Base-by-base conservation (phyloP, 495 filamentous ascomycete species). In the Penicillium bialowiezense region DNA sequence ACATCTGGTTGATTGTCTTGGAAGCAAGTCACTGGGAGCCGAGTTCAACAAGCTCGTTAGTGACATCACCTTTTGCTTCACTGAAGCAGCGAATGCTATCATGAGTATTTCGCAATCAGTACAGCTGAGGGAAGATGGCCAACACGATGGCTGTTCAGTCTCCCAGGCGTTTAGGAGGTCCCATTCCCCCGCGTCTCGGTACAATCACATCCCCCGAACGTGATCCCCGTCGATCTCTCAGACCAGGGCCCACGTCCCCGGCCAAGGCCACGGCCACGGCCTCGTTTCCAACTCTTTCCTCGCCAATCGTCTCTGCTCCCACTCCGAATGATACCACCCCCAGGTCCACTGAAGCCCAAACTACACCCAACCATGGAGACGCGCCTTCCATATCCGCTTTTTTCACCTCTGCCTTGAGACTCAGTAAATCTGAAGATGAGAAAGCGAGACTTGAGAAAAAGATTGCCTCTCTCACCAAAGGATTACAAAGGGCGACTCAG, bases 371-470 rank as follows among this genome's bases (percentile, higher is more conserved):
- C n/a, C n/a, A n/a, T 26, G 23, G 23, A 3, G 23, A 26, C 3
- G 8, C 3, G 23, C 23, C 23, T 3, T 8, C 3, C 37, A 7
- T 17, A 0, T 1, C 36, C 3, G 13, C 7, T 40, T 7, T 7
- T 2, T 23, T 19, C 12, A 17, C 7, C 5, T 1, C 26, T 6
- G 6, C n/a, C 1, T 48, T 59, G 1, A 36, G 32, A 6, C 23
- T 43, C 18, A 43, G 44, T 14, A 44, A 49, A 7, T 38, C 26
- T 18, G 38, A 52, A 20, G 44, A 52, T 21, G 60, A 67, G 23
- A 60, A 52, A 29, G 56, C 64, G 14, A 52, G 38, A 13, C 20
- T 69, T 2, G 35, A 65, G 21, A 63, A 63, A 34, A 48, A 42
- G 21, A 55, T 51, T 19, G 51, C 35, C 12, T 46, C 44, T 3